Conservation (phyloP, 2,329 filamentous ascomycete genomes). For the Sphaerulina populicola region DNA sequence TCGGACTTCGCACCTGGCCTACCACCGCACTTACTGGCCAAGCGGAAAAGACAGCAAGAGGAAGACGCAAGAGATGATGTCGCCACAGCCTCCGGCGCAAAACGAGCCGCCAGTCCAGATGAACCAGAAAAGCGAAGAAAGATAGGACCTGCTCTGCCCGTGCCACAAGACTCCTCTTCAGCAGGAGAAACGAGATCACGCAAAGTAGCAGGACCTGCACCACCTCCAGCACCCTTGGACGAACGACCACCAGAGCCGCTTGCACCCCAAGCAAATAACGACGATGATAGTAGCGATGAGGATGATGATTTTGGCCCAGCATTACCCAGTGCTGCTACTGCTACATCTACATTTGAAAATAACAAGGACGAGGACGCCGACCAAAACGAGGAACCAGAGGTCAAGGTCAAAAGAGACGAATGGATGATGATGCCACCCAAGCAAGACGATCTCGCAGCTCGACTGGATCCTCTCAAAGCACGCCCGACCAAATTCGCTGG, state of each 20-base stretch:
- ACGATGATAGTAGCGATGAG: slow-evolving; percentile 32
- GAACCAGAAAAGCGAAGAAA: slow-evolving; percentile 44
- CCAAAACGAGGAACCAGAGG: slow-evolving; percentile 19
- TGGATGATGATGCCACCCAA: slow-evolving; percentile 48
- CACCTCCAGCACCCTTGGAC: slow-evolving; percentile 44
- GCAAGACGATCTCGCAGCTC: slow-evolving; percentile 45
- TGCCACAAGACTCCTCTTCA: background rate
- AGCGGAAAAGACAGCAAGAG: slow-evolving; percentile 44
- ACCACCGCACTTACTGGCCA: slow-evolving; percentile 54
- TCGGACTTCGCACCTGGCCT: slow-evolving; percentile 64
- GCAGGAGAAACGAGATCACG: slow-evolving; percentile 24
- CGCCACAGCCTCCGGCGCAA: slow-evolving; percentile 34
- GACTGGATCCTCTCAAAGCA: slow-evolving; percentile 75
- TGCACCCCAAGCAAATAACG: slow-evolving; percentile 25
- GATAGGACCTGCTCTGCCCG: slow-evolving; percentile 47
- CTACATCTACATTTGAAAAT: slow-evolving; percentile 11
- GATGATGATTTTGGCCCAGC: slow-evolving; percentile 42
- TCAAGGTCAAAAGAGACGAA: slow-evolving; percentile 60
- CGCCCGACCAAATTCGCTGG: slow-evolving; percentile 74
- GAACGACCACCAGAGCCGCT: slow-evolving; percentile 39
- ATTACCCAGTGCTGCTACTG: slow-evolving; percentile 29
- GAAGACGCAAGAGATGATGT: slow-evolving; percentile 33
- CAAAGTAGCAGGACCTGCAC: slow-evolving; percentile 47
- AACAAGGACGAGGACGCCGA: slow-evolving; percentile 29
- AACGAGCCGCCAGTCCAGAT: slow-evolving; percentile 32